Base-by-base conservation (phyloP, 805 yeast species). In the Starmerella tilneyi region DNA sequence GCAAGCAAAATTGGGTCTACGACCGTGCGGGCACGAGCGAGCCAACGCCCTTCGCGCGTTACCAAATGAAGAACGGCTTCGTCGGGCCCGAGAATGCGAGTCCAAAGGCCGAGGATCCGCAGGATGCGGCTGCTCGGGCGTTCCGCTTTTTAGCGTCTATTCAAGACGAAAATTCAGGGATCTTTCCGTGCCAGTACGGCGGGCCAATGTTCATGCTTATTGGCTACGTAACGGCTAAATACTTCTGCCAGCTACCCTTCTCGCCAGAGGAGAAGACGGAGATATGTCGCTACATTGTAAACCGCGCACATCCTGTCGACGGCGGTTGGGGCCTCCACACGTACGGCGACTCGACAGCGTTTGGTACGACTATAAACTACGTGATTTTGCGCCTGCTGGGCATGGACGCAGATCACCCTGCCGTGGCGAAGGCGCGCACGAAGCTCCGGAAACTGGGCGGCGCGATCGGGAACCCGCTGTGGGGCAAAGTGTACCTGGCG, bases 271-370 rank as follows among this genome's bases (percentile, higher is more conserved):
- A 72, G 56, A 69, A 69, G 51, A 64, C 65, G 12, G 99, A 92
- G 63, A 64, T 92, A 58, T 76, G 82, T 22, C 71, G 98, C 48
- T 92, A 88, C 59, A 64, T 92, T 15, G 84, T 85, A n/a, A 92
- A 92, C 60, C 74, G 84, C 0, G 80, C 96, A 0, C 96, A 92
- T 60, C 96, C 96, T 0, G 95, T 88, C 0, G 98, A 92, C 63
- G 99, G 99, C n/a, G 99, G 98, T 2, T 92, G 99, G 99, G 99
- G 99, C 0, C 69, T 92, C 30, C 96, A 92, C 61, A 76, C 86
- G 4, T 78, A 76, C 42, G 99, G 92, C 60, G 92, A 89, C 61
- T 79, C 92, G 8, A 92, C 99, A 0, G 92, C 92, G 54, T 88
- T 88, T 61, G 98, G 99, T 5, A 92, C 99, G 1, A 70, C 84